These are phyloP conservation scores for Tolypocladium sp. DNA, from an alignment of 2,329 filamentous ascomycete species.

Conservation along the genomic window DNA sequence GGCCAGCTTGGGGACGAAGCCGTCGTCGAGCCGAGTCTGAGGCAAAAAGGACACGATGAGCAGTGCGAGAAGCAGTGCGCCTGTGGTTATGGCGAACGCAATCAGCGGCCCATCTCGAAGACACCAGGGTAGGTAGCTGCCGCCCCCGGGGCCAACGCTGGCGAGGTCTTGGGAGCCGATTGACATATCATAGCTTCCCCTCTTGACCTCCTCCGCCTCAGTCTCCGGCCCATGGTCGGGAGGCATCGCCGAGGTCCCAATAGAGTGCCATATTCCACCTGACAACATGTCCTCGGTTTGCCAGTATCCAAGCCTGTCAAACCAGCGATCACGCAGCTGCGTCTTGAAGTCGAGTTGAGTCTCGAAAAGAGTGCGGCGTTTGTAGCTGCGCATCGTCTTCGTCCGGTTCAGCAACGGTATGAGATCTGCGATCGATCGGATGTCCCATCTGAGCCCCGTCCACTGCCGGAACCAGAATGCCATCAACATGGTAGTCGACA, in stretches of 20 bases:
- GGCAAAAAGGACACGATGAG: conserved; percentile 72
- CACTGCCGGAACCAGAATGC: conserved; percentile 54
- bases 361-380: conserved; percentile 50
- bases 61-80: conserved; percentile 58
- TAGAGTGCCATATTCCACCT: conserved; percentile 67
- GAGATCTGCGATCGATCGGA: conserved; percentile 72
- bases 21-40: conserved; percentile 51
- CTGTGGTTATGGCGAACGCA: conserved; percentile 50
- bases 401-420: conserved; percentile 70
- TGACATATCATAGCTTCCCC: conserved; percentile 20
- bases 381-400: conserved; percentile 67
- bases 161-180: conserved; percentile 18
- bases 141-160: conserved; percentile 20
- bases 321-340: conserved; percentile 44
- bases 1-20: conserved; percentile 62
- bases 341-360: conserved; percentile 42
- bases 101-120: conserved; percentile 59
- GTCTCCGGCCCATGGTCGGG: conserved; percentile 12
- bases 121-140: conserved; percentile 69
- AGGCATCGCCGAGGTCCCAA: conserved; percentile 44
- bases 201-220: conserved; percentile 15
- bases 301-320: conserved; percentile 82
- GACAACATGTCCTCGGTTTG: conserved; percentile 51
- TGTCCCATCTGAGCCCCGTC: conserved; percentile 80
- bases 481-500: conserved; percentile 44